These are phyloP conservation scores for Actinomortierella ambigua DNA, from an alignment of 371 early-diverging fungal genomes.

Conservation along the genomic window DNA sequence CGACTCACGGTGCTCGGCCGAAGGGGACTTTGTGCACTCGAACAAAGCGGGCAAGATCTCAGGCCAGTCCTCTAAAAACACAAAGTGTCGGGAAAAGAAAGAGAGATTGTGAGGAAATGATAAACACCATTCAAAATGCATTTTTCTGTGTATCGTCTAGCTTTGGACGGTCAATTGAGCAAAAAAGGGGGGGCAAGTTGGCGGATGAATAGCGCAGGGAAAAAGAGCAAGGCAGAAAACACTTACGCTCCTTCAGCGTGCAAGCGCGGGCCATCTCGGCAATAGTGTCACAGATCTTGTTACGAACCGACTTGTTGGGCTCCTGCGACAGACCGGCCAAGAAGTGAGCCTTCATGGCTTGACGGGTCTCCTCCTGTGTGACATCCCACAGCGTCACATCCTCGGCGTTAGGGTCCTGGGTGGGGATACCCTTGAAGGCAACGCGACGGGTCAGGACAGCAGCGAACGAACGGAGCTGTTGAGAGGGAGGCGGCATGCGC, in stretches of 20 bases:
- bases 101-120: not conserved
- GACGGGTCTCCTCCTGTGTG: slow-evolving; percentile 67
- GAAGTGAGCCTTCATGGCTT: slow-evolving; percentile 72
- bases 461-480: slow-evolving; percentile 85
- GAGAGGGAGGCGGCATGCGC: not conserved
- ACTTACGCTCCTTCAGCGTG: slow-evolving; percentile 66
- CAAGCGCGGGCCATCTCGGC: slow-evolving; percentile 83
- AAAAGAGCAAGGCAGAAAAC: slow-evolving; percentile 3
- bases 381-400: slow-evolving; percentile 69
- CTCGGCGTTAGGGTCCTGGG: slow-evolving; percentile 55
- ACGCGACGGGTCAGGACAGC: slow-evolving; percentile 89
- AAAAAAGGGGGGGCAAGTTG: not conserved
- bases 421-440: slow-evolving; percentile 71
- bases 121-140: not conserved
- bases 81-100: not conserved
- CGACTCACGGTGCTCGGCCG: slow-evolving; percentile 80
- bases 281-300: slow-evolving; percentile 92
- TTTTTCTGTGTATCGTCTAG: not conserved
- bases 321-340: slow-evolving; percentile 80
- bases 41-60: slow-evolving; percentile 81
- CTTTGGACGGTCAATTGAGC: not conserved
- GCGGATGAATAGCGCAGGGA: not conserved
- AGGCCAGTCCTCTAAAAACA: slow-evolving; percentile 68
- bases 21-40: slow-evolving; percentile 77
- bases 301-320: slow-evolving; percentile 71